phyloP scores from a whole-genome alignment of 1,139 yeast species.

The Nakaseomyces nivariensis region DNA sequence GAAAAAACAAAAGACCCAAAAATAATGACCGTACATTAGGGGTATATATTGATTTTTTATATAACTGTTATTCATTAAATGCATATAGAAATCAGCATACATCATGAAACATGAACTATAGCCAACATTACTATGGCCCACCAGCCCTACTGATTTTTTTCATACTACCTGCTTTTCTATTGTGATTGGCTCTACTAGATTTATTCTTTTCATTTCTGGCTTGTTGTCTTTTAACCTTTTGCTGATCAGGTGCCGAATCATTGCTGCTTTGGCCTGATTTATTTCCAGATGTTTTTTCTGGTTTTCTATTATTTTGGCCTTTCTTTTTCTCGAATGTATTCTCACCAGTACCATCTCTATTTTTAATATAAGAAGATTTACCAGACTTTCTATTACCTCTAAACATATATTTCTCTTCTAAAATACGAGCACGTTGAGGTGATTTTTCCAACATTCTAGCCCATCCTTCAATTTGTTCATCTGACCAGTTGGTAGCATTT shows the following conservation, averaged over 20 bases:
- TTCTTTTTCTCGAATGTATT: not conserved
- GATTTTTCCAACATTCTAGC: slow-evolving; percentile 60
- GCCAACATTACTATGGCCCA: not conserved
- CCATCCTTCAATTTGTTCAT: slow-evolving; percentile 94
- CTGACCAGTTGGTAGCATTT: slow-evolving; percentile 55
- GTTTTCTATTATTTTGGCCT: slow-evolving; percentile 10
- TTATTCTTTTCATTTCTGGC: slow-evolving; percentile 48
- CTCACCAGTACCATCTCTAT: slow-evolving; percentile 10
- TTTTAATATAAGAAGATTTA: slow-evolving; percentile 23
- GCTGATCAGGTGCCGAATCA: slow-evolving; percentile 4
- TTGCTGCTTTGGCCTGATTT: slow-evolving; percentile 4
- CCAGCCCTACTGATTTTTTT: slow-evolving; percentile 37
- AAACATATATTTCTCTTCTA: slow-evolving; percentile 56
- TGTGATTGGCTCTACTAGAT: slow-evolving; percentile 51
- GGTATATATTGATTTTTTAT: no score
- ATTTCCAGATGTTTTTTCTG: slow-evolving; percentile 9
- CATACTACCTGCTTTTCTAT: slow-evolving; percentile 51
- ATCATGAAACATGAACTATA: no score
- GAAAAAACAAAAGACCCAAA: not conserved
- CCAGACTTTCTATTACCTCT: slow-evolving; percentile 31
- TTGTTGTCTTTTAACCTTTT: slow-evolving; percentile 28
- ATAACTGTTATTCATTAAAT: not conserved
- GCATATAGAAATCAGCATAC: not conserved
- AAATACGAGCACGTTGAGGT: slow-evolving; percentile 47
- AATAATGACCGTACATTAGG: not conserved